Conservation (phyloP, 2,329 filamentous ascomycete species). For the Alternaria gansuensis region DNA sequence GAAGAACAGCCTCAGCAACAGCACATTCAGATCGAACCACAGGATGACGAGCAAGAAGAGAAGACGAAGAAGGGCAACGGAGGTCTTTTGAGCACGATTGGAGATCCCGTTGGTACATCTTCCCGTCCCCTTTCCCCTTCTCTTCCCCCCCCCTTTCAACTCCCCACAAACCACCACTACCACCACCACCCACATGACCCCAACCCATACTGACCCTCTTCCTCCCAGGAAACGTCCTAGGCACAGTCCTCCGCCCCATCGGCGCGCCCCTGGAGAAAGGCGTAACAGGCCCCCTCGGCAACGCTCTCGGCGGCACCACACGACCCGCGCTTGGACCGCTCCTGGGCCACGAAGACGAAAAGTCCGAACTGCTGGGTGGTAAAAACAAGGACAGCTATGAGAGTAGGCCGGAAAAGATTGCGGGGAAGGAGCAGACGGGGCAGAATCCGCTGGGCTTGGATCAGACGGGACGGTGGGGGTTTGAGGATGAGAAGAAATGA, state of each 20-base stretch:
- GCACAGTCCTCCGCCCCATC: slow-evolving; percentile 52
- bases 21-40: slow-evolving; percentile 40
- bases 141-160: background rate
- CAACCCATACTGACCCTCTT: slow-evolving; percentile 10
- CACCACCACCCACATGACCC: background rate
- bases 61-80: slow-evolving; percentile 31
- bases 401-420: slow-evolving; percentile 49
- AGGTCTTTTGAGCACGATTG: slow-evolving; percentile 43
- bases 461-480: slow-evolving; percentile 51
- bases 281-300: slow-evolving; percentile 50
- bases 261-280: slow-evolving; percentile 50
- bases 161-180: background rate
- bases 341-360: slow-evolving; percentile 48
- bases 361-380: slow-evolving; percentile 50
- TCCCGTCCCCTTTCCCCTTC: background rate
- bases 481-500: slow-evolving; percentile 40
- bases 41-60: slow-evolving; percentile 34
- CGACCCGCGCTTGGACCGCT: slow-evolving; percentile 49
- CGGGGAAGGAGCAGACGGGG: slow-evolving; percentile 52
- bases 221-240: slow-evolving; percentile 47
- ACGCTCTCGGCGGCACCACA: slow-evolving; percentile 50
- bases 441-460: slow-evolving; percentile 54
- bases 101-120: slow-evolving; percentile 45
- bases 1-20: slow-evolving; percentile 31
- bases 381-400: slow-evolving; percentile 53